A percentile compares a stretch with the other conserved stretches of the same genome.
Conservation (phyloP, 805 yeast species). For the Cyberlindnera xishuangbannaensis region DNA sequence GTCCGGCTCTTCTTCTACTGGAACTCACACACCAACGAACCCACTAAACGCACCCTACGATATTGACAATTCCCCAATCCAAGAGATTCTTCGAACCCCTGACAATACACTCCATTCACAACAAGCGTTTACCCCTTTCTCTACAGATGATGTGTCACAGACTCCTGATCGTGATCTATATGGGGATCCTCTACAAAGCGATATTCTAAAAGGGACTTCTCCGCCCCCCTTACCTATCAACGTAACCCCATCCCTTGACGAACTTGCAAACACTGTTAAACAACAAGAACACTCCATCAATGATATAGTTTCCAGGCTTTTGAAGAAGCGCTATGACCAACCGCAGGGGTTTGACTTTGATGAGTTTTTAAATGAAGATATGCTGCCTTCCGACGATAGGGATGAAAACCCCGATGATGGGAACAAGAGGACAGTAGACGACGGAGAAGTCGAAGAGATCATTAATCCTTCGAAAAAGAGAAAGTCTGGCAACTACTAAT, state of each 20-base stretch:
- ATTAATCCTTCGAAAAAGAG: slow-evolving; percentile 11
- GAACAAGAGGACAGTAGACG: slow-evolving; percentile 46
- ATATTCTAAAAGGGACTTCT: background rate
- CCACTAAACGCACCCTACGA: slow-evolving; percentile 1
- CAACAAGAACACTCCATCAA: slow-evolving; percentile 24
- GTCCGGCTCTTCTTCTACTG: slow-evolving; percentile 8
- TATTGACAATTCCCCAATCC: slow-evolving; percentile 18
- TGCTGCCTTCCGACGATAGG: slow-evolving; percentile 1
- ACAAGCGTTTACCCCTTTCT: background rate
- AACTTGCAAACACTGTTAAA: slow-evolving; percentile 20
- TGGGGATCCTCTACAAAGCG: slow-evolving; percentile 1
- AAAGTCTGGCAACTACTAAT: slow-evolving; percentile 4
- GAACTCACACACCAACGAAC: background rate
- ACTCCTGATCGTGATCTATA: background rate
- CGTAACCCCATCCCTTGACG: slow-evolving; percentile 14
- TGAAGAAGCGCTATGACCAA: slow-evolving; percentile 11
- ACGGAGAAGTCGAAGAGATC: slow-evolving; percentile 8
- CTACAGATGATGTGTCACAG: background rate
- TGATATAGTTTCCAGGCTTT: slow-evolving; percentile 19
- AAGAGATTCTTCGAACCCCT: slow-evolving; percentile 21
- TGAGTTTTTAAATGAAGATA: slow-evolving; percentile 21
- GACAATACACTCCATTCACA: slow-evolving; percentile 3
- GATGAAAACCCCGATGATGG: slow-evolving; percentile 70
- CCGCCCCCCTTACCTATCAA: background rate
- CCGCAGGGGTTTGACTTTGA: slow-evolving; percentile 19